Base-by-base conservation (phyloP, 176 grass and related monocot species). In the Oryza meridionalis region DNA sequence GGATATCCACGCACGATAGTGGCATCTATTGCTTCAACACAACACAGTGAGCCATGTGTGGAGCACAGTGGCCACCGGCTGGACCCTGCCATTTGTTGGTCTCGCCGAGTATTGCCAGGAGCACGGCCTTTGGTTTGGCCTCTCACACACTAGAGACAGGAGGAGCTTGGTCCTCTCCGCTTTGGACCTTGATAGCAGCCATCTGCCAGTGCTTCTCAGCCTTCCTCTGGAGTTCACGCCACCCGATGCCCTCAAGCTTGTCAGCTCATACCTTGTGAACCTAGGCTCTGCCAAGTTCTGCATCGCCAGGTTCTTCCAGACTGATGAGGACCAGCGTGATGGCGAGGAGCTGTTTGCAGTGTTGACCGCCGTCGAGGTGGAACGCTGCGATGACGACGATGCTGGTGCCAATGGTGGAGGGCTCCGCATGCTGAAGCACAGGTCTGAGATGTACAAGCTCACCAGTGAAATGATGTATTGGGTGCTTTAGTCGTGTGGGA, bases 311-410 rank as follows among this genome's bases (percentile, higher is more conserved):
- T 71, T n/a, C 21, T 71, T 71, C 69, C 0, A 2, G 9, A 43
- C 37, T 21, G 21, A 1, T 19, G 37, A 19, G 69, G 21, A 37
- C 1, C 38, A 71, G 35, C 0, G 40, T 9, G 43, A 44, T 44
- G 43, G 9, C 43, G 10, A 44, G 43, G 2, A 44, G 43, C 43
- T 44, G 69, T 43, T 44, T 40, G 21, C 17, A 5, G 69, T 71
- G 38, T 24, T 71, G 19, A 71, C 69, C 38, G 69, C 37, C 38
- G 69, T 71, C 3, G 69, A 71, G 38, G 69, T 71, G 38, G 69
- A 44, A 38, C 38, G 38, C 12, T 71, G 69, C 2, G 69, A 40
- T 13, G 38, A 12, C 11, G 69, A 25, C 15, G 68, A 3, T 16
- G 9, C 9, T 44, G 43, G 43, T 44, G 43, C 43, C 43, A 11